Base-by-base conservation (phyloP, 306 rosid species). In the Vicia sativa region DNA sequence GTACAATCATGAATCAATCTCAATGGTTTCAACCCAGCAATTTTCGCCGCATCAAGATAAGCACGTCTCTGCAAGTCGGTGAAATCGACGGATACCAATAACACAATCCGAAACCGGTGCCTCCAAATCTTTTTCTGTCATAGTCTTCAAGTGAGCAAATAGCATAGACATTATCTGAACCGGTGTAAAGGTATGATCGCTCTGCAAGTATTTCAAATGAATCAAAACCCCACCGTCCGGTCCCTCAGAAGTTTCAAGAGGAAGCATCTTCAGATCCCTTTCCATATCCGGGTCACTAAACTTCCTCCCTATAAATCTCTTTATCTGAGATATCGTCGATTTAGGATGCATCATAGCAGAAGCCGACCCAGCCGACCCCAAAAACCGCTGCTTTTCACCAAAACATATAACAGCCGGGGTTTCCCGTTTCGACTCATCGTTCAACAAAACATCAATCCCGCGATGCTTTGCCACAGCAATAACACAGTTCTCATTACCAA, bases 401-500 rank as follows among this genome's bases (percentile, higher is more conserved):
- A 95, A 90, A 65, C 89, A 90, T 21, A 95, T 83, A 61, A 90
- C 88, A 1, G 99, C 70, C 0, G 97, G 97, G 74, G 97, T 95
- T 69, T 95, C 99, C 0, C 99, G 91, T 18, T 90, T 88, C 0
- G 97, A 95, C 73, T 95, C 97, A 75, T 90, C 91, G 49, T 90
- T 90, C 80, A 95, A 60, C 62, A 95, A 53, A 60, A 95, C 97
- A 80, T 95, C 99, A 49, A 95, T 81, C 64, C 99, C 99, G 5
- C 97, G 85, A 58, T 88, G 95, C 86, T 81, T 95, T 53, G 84
- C 96, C 63, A 90, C 97, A 15, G 87, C 95, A 79, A 84, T 82
- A 35, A 90, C 99, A 75, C 99, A 95, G 69, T 90, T 95, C 81
- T 90, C 99, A 57, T 95, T 95, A 61, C 99, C 99, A 77, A 95